A percentile compares a stretch with the other conserved stretches of the same genome.
Evolutionary conservation across 2,329 filamentous ascomycete species (phyloP).

Genomic region (Pseudogymnoascus sp.): DNA sequence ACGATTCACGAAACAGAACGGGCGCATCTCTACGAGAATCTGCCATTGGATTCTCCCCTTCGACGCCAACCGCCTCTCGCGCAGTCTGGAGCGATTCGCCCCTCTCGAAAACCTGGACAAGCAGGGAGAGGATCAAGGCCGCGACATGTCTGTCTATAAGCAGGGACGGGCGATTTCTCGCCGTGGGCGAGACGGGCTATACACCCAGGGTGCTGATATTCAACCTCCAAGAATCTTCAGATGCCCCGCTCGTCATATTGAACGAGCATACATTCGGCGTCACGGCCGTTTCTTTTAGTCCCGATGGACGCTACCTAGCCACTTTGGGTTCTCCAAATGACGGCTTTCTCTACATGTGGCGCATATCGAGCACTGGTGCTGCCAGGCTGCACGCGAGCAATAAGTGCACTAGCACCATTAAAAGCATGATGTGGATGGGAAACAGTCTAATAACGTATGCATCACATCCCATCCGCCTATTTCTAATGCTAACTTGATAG

Average conservation of each 20-base stretch:
- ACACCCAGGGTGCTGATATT: slow-evolving; percentile 87
- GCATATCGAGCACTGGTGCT: slow-evolving; percentile 67
- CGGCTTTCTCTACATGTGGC: slow-evolving; percentile 89
- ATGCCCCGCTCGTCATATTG: slow-evolving; percentile 74
- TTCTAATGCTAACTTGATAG: slow-evolving; percentile 21
- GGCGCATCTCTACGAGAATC: slow-evolving; percentile 42
- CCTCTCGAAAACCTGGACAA: slow-evolving; percentile 68
- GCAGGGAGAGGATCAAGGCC: slow-evolving; percentile 86
- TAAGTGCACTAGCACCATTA: slow-evolving; percentile 81
- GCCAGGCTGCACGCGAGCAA: slow-evolving; percentile 78
- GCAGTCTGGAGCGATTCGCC: slow-evolving; percentile 54
- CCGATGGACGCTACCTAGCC: slow-evolving; percentile 76
- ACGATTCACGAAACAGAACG: slow-evolving; percentile 52
- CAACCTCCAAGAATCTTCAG: slow-evolving; percentile 72
- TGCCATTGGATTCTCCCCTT: slow-evolving; percentile 27
- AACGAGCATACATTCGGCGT: slow-evolving; percentile 89
- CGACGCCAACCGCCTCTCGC: slow-evolving; percentile 25
- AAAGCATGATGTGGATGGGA: slow-evolving; percentile 86
- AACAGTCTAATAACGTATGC: slow-evolving; percentile 65
- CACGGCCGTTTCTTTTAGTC: slow-evolving; percentile 78
- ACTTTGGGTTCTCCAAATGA: slow-evolving; percentile 85
- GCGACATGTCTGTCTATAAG: slow-evolving; percentile 86
- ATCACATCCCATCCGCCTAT: background rate
- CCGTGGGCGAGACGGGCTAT: slow-evolving; percentile 92
- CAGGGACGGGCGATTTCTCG: slow-evolving; percentile 75